Evolutionary conservation across 345 rosid species (phyloP), one percentile per base, ranked within the genome.

Genomic region (Boechera retrofracta): DNA sequence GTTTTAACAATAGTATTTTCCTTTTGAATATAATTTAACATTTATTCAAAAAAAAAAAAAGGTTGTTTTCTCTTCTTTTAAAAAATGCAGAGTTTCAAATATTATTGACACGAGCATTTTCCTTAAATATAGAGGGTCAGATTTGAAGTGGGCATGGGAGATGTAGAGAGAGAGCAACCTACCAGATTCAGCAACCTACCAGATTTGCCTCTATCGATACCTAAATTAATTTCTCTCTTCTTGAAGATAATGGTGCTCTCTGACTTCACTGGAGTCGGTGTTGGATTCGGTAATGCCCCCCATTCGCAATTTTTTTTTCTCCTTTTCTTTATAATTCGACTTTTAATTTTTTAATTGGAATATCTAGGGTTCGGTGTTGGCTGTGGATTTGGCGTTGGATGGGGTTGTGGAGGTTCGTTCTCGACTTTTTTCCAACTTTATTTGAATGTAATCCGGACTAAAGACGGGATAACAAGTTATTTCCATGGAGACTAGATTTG

Each of bases 211-310:
- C 35, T 12, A 7, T 58, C 44, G 15, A 71, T 16, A n/a, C 28
- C 56, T 31, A 44, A 44, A 6, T 31, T 5, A 21, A 10, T 7
- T 47, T 48, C 10, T 45, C 4, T 60, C 33, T n/a, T 7, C 2
- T 11, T 9, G 64, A 53, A 62, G 66, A 64, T 0, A 44, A 90
- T 91, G 98, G 93, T 87, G 81, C 87, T 93, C 48, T 81, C 92
- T 59, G 85, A 86, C 81, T 93, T 93, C 85, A 83, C 86, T 55
- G 93, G 97, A 45, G 82, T 79, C 24, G 98, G 97, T 38, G 77
- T 78, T 51, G 81, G 81, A 58, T 72, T 72, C 21, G 77, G 81
- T 78, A 77, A 44, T 42, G n/a, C n/a, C 10, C 81, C 35, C 55
- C 41, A 24, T 52, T 61, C 54, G 7, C 49, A 29, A 36, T 65